Evolutionary conservation across 179 eudicot species (phyloP).

Genomic region (Silene noctiflora): DNA sequence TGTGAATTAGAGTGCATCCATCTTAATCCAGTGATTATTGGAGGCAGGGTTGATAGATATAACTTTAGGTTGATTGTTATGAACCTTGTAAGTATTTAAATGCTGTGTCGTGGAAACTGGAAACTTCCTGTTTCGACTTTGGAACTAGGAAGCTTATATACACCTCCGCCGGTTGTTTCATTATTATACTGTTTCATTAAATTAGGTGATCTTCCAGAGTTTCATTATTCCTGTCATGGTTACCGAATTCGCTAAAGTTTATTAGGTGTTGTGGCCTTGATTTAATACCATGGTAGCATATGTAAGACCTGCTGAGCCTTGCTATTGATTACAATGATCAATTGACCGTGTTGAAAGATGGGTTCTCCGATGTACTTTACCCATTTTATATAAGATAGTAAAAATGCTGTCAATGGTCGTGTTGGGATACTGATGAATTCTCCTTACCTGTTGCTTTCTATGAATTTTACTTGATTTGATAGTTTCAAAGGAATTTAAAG

Average conservation of each 20-base stretch:
- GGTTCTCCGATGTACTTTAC: neutral
- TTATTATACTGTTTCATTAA: neutral
- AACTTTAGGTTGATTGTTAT: neutral
- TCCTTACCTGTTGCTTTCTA: neutral
- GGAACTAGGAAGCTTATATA: neutral
- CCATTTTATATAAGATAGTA: neutral
- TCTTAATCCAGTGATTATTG: neutral
- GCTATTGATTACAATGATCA: neutral
- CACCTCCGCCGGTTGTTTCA: neutral
- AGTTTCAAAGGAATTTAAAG: neutral
- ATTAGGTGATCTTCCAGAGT: neutral
- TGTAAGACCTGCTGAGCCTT: neutral
- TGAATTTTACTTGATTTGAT: neutral
- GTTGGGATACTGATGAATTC: neutral
- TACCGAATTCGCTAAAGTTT: no score
- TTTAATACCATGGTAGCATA: neutral
- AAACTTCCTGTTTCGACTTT: neutral
- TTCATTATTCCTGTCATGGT: neutral
- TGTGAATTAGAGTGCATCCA: neutral
- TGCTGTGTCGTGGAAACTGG: neutral
- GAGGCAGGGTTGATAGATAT: neutral
- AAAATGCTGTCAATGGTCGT: neutral
- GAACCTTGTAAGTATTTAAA: neutral
- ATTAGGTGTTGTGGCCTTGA: neutral
- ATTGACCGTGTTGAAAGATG: neutral